Percentiles rank a stretch among this genome's conserved stretches.
Evolutionary conservation across 2,329 filamentous ascomycete genomes (phyloP).

Genomic region (Tolypocladium ovalisporum): DNA sequence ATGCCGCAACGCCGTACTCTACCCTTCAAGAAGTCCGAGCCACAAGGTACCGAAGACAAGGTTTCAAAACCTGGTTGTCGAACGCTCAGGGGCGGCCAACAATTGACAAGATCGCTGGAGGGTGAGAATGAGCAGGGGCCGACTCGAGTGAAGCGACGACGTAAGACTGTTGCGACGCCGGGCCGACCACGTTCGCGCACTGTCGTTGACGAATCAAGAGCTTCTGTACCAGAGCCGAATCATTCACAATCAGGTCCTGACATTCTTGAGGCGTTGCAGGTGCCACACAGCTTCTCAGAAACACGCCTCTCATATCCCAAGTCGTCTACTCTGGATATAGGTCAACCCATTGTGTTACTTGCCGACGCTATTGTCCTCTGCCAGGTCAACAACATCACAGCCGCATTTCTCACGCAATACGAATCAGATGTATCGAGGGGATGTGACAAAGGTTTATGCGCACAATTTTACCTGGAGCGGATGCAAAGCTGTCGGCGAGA

Average conservation of each 20-base stretch:
- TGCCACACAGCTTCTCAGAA: background rate
- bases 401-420: slow-evolving; percentile 20
- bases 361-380: slow-evolving; percentile 12
- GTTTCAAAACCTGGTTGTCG: background rate
- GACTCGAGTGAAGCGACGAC: background rate
- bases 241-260: background rate
- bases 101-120: background rate
- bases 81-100: background rate
- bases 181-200: background rate
- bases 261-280: background rate
- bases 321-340: background rate
- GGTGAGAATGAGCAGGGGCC: background rate
- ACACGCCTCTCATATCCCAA: background rate
- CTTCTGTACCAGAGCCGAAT: background rate
- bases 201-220: background rate
- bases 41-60: background rate
- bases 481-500: slow-evolving; percentile 13
- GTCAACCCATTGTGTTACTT: slow-evolving; percentile 11
- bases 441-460: slow-evolving; percentile 10
- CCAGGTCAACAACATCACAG: slow-evolving; percentile 13
- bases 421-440: slow-evolving; percentile 15
- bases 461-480: slow-evolving; percentile 19
- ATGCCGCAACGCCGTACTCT: slow-evolving; percentile 20
- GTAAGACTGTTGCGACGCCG: background rate
- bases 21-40: slow-evolving; percentile 7